Base-by-base conservation (phyloP, 2,329 filamentous ascomycete genomes). In the Byssothecium circinans region DNA sequence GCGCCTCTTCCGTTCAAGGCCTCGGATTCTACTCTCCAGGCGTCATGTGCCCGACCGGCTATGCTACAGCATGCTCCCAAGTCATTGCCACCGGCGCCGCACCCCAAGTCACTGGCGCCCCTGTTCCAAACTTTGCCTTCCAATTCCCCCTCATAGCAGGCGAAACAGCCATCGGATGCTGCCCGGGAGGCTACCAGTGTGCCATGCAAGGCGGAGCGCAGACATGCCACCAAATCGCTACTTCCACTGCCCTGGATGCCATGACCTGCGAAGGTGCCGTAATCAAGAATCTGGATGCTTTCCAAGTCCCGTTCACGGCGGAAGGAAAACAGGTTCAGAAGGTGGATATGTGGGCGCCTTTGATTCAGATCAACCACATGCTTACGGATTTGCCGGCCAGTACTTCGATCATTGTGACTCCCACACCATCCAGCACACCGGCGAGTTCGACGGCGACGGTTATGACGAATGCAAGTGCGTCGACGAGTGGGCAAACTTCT, bases 1-100 rank as follows among this genome's bases (percentile, higher is more conserved):
- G 20, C 22, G 15, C 30, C 14, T 32, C 29, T 8, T 38, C 40
- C 10, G 45, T 49, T 14, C 43, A 32, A 4, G 53, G 53, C 7
- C 32, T 58, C 25, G 59, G 59, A 8, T 58, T 57, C 48, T 62
- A 62, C 42, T 58, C 55, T 8, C 59, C 59, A 14, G 59, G 57
- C 2, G 7, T 58, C 14, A 37, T 46, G 33, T 62, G 57, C 42
- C 59, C 57, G 2, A 47, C 40, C 3, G 57, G 55, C 4, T 58
- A 60, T 25, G 38, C 43, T 8, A 56, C 45, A 17, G 57, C 57
- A 11, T 62, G 57, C 39, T 48, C 49, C 15, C 45, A 51, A 12
- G 42, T 46, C 3, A 50, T 46, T 8, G 22, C 44, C 5, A 20
- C 44, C 23, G 43, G 38, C 20, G 48, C 30, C 33, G 45, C 35